These are phyloP conservation scores for Monilinia aucupariae DNA, from an alignment of 2,329 filamentous ascomycete genomes.

Conservation along the genomic window DNA sequence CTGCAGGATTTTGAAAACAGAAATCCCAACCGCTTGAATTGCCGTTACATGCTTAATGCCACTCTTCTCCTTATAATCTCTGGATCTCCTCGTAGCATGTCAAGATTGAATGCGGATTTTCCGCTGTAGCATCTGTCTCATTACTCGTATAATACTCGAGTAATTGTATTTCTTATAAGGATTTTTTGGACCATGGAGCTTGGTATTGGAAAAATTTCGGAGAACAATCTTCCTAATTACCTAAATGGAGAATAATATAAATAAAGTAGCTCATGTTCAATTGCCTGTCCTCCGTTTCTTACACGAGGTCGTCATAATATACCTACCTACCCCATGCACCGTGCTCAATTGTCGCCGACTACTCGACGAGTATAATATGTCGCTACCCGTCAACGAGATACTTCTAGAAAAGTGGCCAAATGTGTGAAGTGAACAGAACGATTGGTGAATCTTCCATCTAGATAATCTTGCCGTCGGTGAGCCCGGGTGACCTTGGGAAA, in stretches of 20 bases:
- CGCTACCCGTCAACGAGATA: background rate
- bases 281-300: background rate
- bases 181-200: background rate
- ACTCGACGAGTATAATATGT: too few relatives aligned
- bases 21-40: background rate
- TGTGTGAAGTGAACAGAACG: background rate
- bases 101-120: too few relatives aligned
- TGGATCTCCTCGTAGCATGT: too few relatives aligned
- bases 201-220: background rate
- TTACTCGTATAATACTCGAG: too few relatives aligned
- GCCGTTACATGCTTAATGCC: background rate
- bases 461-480: background rate
- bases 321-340: background rate
- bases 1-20: slow-evolving; percentile 29
- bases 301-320: background rate
- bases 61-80: too few relatives aligned
- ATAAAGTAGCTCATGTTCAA: background rate
- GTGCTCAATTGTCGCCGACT: background rate
- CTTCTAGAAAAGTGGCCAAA: background rate
- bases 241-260: background rate
- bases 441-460: slow-evolving; percentile 2
- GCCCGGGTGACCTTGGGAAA: background rate
- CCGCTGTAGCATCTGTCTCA: too few relatives aligned
- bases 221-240: background rate
- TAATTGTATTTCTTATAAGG: background rate